These are phyloP conservation scores for Backusella luteola DNA, from an alignment of 192 early-diverging fungal species.

Conservation along the genomic window DNA sequence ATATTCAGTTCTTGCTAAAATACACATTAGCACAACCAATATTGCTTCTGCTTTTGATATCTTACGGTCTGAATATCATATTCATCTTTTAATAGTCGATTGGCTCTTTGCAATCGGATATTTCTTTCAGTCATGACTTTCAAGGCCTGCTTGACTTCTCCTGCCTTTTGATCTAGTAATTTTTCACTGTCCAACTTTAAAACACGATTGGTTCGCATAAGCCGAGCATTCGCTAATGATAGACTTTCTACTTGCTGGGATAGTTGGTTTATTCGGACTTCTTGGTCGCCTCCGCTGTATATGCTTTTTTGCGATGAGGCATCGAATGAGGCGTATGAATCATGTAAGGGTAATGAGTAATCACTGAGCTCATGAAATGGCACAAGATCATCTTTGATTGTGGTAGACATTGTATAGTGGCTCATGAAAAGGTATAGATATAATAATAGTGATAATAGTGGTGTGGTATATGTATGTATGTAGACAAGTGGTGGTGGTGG, in stretches of 20 bases:
- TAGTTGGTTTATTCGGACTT: slow-evolving; percentile 29
- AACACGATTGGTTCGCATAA: slow-evolving; percentile 34
- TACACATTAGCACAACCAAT: neutral
- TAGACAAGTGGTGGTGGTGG: neutral
- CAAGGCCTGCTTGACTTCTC: slow-evolving; percentile 31
- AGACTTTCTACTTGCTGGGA: slow-evolving; percentile 33
- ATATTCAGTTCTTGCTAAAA: slow-evolving; percentile 27
- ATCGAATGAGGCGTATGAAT: slow-evolving; percentile 7
- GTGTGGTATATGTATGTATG: neutral
- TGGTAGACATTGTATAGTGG: slow-evolving; percentile 11
- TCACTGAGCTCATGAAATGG: slow-evolving; percentile 36
- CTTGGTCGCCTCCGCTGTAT: slow-evolving; percentile 23
- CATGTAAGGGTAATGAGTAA: slow-evolving; percentile 35
- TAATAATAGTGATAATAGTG: neutral
- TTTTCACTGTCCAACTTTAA: slow-evolving; percentile 31
- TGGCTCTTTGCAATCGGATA: slow-evolving; percentile 31
- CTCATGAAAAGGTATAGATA: neutral
- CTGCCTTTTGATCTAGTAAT: slow-evolving; percentile 30
- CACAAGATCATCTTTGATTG: slow-evolving; percentile 10
- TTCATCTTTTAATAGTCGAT: slow-evolving; percentile 30
- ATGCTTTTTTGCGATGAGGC: slow-evolving; percentile 21
- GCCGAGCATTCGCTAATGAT: slow-evolving; percentile 32
- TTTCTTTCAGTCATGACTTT: slow-evolving; percentile 17
- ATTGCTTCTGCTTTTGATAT: neutral
- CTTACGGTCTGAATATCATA: slow-evolving; percentile 18